Evolutionary conservation across 2,329 filamentous ascomycete species (phyloP).

Genomic region (Paraphoma sp.): DNA sequence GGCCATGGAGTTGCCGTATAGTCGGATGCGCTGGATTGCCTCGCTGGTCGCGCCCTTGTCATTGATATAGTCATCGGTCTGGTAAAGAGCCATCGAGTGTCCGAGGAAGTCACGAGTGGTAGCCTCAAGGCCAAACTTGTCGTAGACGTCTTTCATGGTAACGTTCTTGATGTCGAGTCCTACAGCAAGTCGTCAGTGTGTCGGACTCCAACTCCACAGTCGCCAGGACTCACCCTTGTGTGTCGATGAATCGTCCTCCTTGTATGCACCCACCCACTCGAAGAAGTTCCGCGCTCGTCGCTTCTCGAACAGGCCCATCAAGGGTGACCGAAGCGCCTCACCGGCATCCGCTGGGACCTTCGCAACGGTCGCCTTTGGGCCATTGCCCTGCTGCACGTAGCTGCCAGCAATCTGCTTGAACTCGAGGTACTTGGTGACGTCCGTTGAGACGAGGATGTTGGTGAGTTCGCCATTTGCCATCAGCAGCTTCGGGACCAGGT

Average conservation of each 20-base stretch:
- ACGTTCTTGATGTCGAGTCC: conserved; percentile 79
- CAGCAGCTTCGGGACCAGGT: conserved; percentile 96
- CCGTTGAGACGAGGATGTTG: conserved; percentile 97
- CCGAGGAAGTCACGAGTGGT: conserved; percentile 94
- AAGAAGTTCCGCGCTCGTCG: conserved; percentile 95
- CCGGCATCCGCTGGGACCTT: conserved; percentile 94
- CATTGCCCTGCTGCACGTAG: conserved; percentile 88
- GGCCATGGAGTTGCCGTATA: conserved; percentile 97
- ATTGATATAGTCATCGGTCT: conserved; percentile 85
- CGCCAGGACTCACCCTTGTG: conserved; percentile 76
- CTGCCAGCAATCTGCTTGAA: conserved; percentile 81
- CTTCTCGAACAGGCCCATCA: conserved; percentile 99
- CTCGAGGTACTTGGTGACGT: conserved; percentile 64
- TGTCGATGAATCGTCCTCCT: conserved; percentile 78
- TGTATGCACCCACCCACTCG: conserved; percentile 91
- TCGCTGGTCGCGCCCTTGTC: conserved; percentile 77
- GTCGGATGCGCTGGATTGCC: conserved; percentile 86
- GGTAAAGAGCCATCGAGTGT: conserved; percentile 97
- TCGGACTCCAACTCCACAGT: background rate
- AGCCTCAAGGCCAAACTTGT: conserved; percentile 93
- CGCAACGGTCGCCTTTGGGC: conserved; percentile 86
- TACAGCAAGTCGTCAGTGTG: conserved; percentile 19
- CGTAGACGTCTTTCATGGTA: conserved; percentile 98
- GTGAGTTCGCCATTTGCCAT: conserved; percentile 99
- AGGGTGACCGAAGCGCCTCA: conserved; percentile 84